These are phyloP conservation scores for Phyllosticta ampelicida DNA, from an alignment of 2,329 filamentous ascomycete genomes.

Conservation along the genomic window DNA sequence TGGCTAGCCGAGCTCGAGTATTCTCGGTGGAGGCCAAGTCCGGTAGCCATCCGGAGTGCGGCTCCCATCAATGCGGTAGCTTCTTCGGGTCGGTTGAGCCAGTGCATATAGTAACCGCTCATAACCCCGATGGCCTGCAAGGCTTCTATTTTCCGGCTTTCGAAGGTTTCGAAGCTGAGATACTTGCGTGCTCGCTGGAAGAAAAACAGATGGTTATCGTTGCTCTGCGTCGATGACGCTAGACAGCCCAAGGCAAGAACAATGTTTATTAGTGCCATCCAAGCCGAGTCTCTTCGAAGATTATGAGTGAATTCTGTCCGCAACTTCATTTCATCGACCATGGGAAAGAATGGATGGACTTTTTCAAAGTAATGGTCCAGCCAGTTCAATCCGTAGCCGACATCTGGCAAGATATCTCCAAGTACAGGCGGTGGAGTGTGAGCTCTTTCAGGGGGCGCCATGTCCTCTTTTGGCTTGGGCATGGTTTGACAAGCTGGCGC, in stretches of 20 bases:
- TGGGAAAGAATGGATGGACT: slow-evolving; percentile 60
- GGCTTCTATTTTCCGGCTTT: slow-evolving; percentile 61
- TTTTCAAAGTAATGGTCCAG: slow-evolving; percentile 68
- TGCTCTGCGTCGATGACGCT: slow-evolving; percentile 50
- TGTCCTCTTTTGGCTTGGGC: slow-evolving; percentile 28
- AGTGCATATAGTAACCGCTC: slow-evolving; percentile 68
- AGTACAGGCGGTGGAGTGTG: slow-evolving; percentile 27
- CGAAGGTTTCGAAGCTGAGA: slow-evolving; percentile 55
- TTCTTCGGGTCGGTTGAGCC: slow-evolving; percentile 67
- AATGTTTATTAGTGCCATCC: slow-evolving; percentile 64
- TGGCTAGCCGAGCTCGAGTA: slow-evolving; percentile 27
- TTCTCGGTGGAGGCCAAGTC: slow-evolving; percentile 61
- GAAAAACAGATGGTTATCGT: slow-evolving; percentile 58
- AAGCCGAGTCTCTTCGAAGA: slow-evolving; percentile 54
- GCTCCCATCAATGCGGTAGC: slow-evolving; percentile 63
- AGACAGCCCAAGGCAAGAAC: slow-evolving; percentile 68
- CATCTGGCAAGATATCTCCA: slow-evolving; percentile 39
- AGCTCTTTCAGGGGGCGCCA: slow-evolving; percentile 25
- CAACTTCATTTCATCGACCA: slow-evolving; percentile 63
- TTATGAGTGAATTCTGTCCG: slow-evolving; percentile 53
- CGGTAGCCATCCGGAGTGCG: slow-evolving; percentile 62
- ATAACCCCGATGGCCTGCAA: slow-evolving; percentile 61
- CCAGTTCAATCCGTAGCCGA: slow-evolving; percentile 55
- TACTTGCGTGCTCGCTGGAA: slow-evolving; percentile 58
- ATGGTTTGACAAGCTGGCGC: slow-evolving; percentile 42